Conservation (phyloP, 179 eudicot species). For the Beta lomatogona region DNA sequence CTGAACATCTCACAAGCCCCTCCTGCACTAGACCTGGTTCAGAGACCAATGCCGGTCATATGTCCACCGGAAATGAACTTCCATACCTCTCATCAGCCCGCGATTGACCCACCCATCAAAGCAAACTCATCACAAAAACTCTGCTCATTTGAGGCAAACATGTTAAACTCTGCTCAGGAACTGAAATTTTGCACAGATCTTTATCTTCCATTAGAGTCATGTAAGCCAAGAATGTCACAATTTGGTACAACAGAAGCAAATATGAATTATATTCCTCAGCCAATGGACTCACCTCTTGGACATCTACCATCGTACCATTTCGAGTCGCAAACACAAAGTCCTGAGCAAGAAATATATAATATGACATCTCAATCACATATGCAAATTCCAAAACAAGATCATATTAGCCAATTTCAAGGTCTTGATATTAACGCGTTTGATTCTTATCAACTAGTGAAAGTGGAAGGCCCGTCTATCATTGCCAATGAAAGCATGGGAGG, state of each 20-base stretch:
- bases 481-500: slow-evolving; percentile 55
- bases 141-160: slow-evolving; percentile 2
- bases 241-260: slow-evolving; percentile 16
- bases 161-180: slow-evolving; percentile 1
- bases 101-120: not conserved
- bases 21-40: slow-evolving; percentile 4
- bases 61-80: too few relatives aligned
- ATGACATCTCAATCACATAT: slow-evolving; percentile 35
- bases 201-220: slow-evolving; percentile 22
- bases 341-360: slow-evolving; percentile 24
- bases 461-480: slow-evolving; percentile 55
- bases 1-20: not conserved
- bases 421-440: slow-evolving; percentile 54
- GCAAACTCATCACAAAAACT: too few relatives aligned
- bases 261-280: slow-evolving; percentile 7
- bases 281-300: slow-evolving; percentile 21
- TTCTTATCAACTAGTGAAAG: slow-evolving; percentile 45
- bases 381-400: slow-evolving; percentile 46
- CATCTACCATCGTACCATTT: slow-evolving; percentile 23
- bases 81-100: slow-evolving; percentile 7
- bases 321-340: slow-evolving; percentile 21
- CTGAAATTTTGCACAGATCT: slow-evolving; percentile 1
- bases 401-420: slow-evolving; percentile 56
- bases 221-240: slow-evolving; percentile 20
- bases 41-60: not conserved